Conservation (phyloP, 148 eudicot genomes). For the Cornus suecica region DNA sequence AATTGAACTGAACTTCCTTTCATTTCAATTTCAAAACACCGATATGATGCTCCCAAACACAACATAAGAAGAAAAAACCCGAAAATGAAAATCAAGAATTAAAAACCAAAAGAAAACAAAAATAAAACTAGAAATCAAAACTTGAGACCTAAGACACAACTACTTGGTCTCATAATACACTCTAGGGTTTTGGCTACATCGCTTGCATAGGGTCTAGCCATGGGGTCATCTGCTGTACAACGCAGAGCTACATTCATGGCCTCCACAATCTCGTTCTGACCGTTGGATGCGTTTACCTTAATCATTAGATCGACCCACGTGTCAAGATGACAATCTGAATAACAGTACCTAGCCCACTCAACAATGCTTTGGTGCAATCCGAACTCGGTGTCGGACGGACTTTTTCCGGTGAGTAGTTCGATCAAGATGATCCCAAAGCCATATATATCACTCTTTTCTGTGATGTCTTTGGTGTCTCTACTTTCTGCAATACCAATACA, state of each 20-base stretch:
- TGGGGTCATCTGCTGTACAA: constrained; percentile 65
- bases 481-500: constrained; percentile 35
- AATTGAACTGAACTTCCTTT: too few species aligned
- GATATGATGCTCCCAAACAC: too few species aligned
- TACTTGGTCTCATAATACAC: constrained; percentile 29
- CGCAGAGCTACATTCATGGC: constrained; percentile 69
- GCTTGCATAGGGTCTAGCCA: constrained; percentile 52
- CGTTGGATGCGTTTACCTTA: constrained; percentile 17
- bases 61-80: constrained; percentile 6
- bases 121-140: constrained; percentile 22
- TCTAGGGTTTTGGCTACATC: constrained; percentile 57
- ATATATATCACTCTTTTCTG: constrained; percentile 70
- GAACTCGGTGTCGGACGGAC: constrained; percentile 42
- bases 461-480: constrained; percentile 43
- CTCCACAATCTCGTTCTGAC: constrained; percentile 57
- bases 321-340: constrained; percentile 80
- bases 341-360: constrained; percentile 78
- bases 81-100: constrained; percentile 16
- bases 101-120: not conserved
- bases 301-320: constrained; percentile 64
- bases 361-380: constrained; percentile 51
- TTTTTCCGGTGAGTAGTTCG: constrained; percentile 65
- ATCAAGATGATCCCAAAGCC: constrained; percentile 71
- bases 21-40: too few species aligned
- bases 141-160: constrained; percentile 42